Evolutionary conservation across 176 grass and related monocot species (phyloP), one percentile per base, ranked within the genome.

Genomic region (Phyllostachys edulis): DNA sequence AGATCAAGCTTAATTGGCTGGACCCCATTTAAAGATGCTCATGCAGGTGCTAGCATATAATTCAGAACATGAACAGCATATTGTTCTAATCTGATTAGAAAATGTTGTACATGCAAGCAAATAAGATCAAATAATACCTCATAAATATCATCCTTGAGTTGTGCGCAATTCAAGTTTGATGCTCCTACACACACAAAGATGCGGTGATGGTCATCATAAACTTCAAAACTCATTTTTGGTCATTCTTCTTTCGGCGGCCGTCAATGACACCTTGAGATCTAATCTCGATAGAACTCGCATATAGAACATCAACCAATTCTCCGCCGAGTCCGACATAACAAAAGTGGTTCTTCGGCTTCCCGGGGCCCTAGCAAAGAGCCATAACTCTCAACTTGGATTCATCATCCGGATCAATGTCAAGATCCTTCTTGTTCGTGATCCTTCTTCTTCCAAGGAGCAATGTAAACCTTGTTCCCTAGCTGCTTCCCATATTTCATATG

Each of bases 141-240:
- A 73, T 96, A 99, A 41, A 99, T 92, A 73, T 99, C 97, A 94
- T 99, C 97, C 86, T 96, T 96, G 4, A 99, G 91, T 85, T 89
- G 87, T 83, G 90, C 92, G 86, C 97, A 99, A 38, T 89, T 84
- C 63, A 92, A 91, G 71, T 99, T 99, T 50, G 93, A 92, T 46
- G 89, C 90, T 67, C 97, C 97, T 69, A 99, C 88, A 85, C 97
- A 96, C 24, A 96, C 93, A 83, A 89, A 91, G n/a, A 63, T 94
- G 89, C 4, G 97, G 97, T 89, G 90, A 86, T 99, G 97, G 52
- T 92, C 93, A 36, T 95, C 85, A 95, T 95, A 85, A 99, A 99
- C 88, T 95, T 96, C 49, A 94, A 65, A 63, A 99, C 90, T 77
- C 91, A 87, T 41, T 92, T 90, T 32, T 99, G 93, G 15, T 99